Conservation (phyloP, 2,329 filamentous ascomycete genomes). For the Aphanoascus verrucosus region DNA sequence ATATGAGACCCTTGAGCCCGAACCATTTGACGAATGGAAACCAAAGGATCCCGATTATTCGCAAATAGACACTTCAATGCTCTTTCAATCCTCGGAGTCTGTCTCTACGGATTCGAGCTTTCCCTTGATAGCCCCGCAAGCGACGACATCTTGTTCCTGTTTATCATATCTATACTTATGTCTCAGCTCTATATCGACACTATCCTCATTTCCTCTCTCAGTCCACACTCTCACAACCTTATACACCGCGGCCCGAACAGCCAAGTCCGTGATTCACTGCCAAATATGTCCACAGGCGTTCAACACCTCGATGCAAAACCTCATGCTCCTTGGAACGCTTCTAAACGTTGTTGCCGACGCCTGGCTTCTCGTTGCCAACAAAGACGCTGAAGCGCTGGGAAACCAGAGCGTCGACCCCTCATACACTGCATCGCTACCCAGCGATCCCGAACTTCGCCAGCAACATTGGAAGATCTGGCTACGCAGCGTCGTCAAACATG, state of each 20-base stretch:
- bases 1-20: background rate
- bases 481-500: conserved; percentile 27
- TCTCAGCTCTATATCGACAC: conserved; percentile 33
- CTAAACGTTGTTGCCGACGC: conserved; percentile 36
- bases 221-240: conserved; percentile 36
- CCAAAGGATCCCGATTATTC: conserved; percentile 13
- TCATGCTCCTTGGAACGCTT: conserved; percentile 38
- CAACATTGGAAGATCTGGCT: conserved; percentile 32
- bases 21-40: background rate
- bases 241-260: conserved; percentile 34
- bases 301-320: conserved; percentile 35
- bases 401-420: conserved; percentile 26
- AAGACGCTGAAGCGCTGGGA: conserved; percentile 29
- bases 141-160: conserved; percentile 27
- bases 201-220: conserved; percentile 35
- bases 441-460: conserved; percentile 21
- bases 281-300: conserved; percentile 33
- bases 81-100: conserved; percentile 8
- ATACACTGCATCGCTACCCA: conserved; percentile 22
- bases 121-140: background rate
- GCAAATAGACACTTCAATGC: conserved; percentile 9
- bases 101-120: background rate
- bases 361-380: conserved; percentile 33
- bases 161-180: conserved; percentile 36
- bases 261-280: conserved; percentile 35